Evolutionary conservation across 495 filamentous ascomycete species (phyloP).

Genomic region (Aeminium ludgeri): DNA sequence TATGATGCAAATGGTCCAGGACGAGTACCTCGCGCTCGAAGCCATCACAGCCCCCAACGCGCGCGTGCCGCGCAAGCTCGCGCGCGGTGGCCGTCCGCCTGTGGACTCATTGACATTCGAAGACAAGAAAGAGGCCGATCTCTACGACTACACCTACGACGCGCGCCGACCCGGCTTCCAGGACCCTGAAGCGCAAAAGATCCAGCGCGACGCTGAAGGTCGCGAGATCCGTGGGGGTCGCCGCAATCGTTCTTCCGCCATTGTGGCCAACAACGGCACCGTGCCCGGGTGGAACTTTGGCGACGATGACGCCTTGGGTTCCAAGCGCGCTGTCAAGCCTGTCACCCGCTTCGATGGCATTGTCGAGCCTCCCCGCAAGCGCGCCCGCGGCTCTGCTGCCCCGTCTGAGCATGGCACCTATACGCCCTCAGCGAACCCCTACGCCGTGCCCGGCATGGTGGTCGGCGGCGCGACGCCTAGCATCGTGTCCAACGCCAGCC

Average conservation of each 20-base stretch:
- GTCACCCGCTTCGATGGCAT: constrained; percentile 10
- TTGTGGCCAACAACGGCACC: constrained; percentile 10
- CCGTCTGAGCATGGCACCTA: background rate
- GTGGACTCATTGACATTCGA: constrained; percentile 19
- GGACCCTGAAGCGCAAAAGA: constrained; percentile 22
- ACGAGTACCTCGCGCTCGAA: constrained; percentile 45
- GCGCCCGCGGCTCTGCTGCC: constrained; percentile 1
- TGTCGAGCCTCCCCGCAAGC: constrained; percentile 10
- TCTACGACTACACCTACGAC: constrained; percentile 27
- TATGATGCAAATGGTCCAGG: constrained; percentile 42
- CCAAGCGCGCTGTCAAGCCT: constrained; percentile 1
- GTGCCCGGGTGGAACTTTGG: constrained; percentile 14
- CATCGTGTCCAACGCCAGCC: constrained; percentile 3
- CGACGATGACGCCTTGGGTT: constrained; percentile 13
- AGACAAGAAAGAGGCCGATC: constrained; percentile 27
- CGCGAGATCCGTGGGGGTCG: constrained; percentile 24
- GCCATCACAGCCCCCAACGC: constrained; percentile 30
- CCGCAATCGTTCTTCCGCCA: constrained; percentile 14
- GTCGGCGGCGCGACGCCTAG: background rate
- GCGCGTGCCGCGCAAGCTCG: constrained; percentile 26
- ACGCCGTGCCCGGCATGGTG: background rate
- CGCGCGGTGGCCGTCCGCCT: constrained; percentile 22
- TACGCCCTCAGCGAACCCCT: too few species aligned
- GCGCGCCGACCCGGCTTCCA: constrained; percentile 21
- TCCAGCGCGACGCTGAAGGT: constrained; percentile 19